Conservation (phyloP, 1,284 basidiomycete genomes). For the Austropuccinia psidii region DNA sequence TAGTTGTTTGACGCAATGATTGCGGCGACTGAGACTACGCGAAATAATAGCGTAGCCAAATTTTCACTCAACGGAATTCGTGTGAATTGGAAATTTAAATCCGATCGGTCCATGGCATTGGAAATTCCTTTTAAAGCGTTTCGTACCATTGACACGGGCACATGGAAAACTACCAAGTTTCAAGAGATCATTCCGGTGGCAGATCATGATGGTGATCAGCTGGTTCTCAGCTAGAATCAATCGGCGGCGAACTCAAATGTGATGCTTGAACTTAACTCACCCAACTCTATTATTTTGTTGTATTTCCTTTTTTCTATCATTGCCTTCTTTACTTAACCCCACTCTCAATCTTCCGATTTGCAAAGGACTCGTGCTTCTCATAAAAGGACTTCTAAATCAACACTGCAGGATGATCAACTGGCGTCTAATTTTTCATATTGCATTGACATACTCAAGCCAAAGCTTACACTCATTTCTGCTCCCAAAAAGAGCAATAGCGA, state of each 20-base stretch:
- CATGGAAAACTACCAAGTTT: constrained; percentile 69
- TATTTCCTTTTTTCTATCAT: constrained; percentile 84
- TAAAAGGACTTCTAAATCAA: constrained; percentile 4
- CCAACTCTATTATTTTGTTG: constrained; percentile 84
- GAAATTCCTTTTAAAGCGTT: constrained; percentile 83
- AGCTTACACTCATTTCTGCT: constrained; percentile 32
- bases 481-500: constrained; percentile 32
- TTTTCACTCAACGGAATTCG: constrained; percentile 76
- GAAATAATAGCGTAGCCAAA: constrained; percentile 71
- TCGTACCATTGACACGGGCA: constrained; percentile 79
- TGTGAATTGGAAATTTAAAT: constrained; percentile 73
- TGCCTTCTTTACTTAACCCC: constrained; percentile 72
- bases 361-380: background rate
- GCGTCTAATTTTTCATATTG: constrained; percentile 13
- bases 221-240: constrained; percentile 84
- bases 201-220: constrained; percentile 79
- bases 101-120: constrained; percentile 73
- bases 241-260: constrained; percentile 61
- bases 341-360: constrained; percentile 54
- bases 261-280: constrained; percentile 84
- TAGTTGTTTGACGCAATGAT: constrained; percentile 75
- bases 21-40: constrained; percentile 57
- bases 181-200: constrained; percentile 91
- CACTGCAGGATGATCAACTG: background rate
- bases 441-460: constrained; percentile 29